A percentile compares a stretch with the other conserved stretches of the same genome.
These are phyloP conservation scores for Phytopythium delawarense DNA, from an alignment of 352 stramenopile species.

Conservation along the genomic window DNA sequence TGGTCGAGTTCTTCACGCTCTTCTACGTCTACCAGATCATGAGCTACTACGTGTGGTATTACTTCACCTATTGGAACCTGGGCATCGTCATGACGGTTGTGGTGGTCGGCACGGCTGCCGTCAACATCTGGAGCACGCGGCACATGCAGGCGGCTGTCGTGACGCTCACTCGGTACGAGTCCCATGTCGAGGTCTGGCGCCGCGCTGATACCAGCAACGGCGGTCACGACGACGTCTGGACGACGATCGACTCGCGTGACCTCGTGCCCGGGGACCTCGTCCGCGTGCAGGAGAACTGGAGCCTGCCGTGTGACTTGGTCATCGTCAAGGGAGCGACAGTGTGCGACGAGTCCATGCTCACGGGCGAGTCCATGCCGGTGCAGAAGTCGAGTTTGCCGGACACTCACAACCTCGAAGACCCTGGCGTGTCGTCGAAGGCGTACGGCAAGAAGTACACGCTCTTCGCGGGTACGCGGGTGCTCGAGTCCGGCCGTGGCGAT, in stretches of 20 bases:
- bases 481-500: conserved; percentile 32
- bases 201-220: background rate
- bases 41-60: conserved; percentile 56
- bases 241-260: conserved; percentile 20
- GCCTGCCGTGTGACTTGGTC: conserved; percentile 50
- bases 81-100: conserved; percentile 36
- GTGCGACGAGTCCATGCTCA: conserved; percentile 50
- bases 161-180: conserved; percentile 40
- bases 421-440: background rate
- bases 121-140: conserved; percentile 48
- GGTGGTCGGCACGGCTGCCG: conserved; percentile 21
- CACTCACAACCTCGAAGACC: conserved; percentile 28
- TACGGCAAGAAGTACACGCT: conserved; percentile 67
- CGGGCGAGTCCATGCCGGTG: conserved; percentile 67
- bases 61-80: conserved; percentile 33
- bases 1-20: conserved; percentile 34
- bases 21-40: conserved; percentile 55
- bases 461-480: conserved; percentile 65
- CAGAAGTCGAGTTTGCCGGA: conserved; percentile 42
- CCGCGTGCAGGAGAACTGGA: conserved; percentile 40
- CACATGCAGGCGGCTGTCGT: conserved; percentile 37
- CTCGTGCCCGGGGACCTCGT: conserved; percentile 50
- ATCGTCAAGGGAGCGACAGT: conserved; percentile 43
- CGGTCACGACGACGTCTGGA: conserved; percentile 23
- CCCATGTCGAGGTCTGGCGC: conserved; percentile 43